Evolutionary conservation across 345 rosid genomes (phyloP).

Genomic region (Hevea brasiliensis): DNA sequence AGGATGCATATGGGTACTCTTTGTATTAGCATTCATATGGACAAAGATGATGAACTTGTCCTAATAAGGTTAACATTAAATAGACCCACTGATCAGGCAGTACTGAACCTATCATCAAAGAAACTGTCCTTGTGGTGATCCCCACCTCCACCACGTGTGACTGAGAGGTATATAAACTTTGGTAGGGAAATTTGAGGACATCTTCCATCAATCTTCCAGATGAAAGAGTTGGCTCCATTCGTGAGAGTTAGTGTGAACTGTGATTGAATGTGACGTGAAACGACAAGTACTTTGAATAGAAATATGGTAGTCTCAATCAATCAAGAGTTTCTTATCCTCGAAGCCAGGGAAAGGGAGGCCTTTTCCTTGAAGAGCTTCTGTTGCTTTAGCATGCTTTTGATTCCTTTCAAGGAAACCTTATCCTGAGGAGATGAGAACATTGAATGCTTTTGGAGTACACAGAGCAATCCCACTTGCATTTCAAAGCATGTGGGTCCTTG

Average conservation of each 20-base stretch:
- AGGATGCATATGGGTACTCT: conserved; percentile 2
- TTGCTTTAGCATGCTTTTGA: conserved; percentile 15
- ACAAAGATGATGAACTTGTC: conserved; percentile 6
- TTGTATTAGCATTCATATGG: background rate
- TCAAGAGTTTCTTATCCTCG: conserved; percentile 23
- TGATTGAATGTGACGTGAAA: conserved; percentile 8
- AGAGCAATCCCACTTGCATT: conserved; percentile 15
- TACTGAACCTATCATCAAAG: background rate
- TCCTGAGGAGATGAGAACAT: conserved; percentile 5
- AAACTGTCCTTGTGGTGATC: conserved; percentile 2
- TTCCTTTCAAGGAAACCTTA: conserved; percentile 16
- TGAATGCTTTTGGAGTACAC: conserved; percentile 21
- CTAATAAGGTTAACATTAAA: background rate
- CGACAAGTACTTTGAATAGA: conserved; percentile 15
- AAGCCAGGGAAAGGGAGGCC: conserved; percentile 1
- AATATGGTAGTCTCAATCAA: conserved; percentile 18
- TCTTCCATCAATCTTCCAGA: conserved; percentile 10
- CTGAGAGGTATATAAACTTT: background rate
- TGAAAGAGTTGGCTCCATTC: background rate
- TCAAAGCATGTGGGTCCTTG: conserved; percentile 3
- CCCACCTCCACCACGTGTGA: conserved; percentile 20
- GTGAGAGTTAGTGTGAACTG: background rate
- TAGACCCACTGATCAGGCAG: conserved; percentile 1
- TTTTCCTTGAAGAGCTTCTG: background rate
- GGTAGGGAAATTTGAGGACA: conserved; percentile 20